Evolutionary conservation across 768 basidiomycete species (phyloP).

Genomic region (Sistotremastrum niveocremeum): DNA sequence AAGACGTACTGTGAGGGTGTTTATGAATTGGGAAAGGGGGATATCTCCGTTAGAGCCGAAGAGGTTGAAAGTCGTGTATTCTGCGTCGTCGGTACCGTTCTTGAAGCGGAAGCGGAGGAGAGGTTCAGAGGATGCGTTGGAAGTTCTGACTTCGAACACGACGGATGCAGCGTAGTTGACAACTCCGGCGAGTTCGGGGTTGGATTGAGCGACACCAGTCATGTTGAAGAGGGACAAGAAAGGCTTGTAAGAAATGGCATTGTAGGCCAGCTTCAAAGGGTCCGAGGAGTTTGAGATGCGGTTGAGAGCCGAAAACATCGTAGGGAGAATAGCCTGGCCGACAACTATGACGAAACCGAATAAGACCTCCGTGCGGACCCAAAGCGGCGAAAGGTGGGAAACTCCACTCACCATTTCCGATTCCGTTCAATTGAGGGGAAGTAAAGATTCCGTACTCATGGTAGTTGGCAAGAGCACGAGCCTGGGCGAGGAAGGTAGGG

Average conservation of each 20-base stretch:
- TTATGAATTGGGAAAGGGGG: conserved; percentile 37
- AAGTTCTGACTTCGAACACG: conserved; percentile 45
- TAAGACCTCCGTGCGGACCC: no score
- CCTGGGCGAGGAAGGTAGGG: conserved; percentile 35
- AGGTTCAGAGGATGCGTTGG: conserved; percentile 30
- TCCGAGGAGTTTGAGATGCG: conserved; percentile 36
- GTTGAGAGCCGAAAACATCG: conserved; percentile 39
- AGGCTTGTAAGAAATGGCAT: conserved; percentile 62
- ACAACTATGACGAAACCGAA: conserved; percentile 32
- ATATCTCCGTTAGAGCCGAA: conserved; percentile 32
- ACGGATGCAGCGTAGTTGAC: conserved; percentile 49
- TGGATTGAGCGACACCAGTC: conserved; percentile 39
- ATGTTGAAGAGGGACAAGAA: conserved; percentile 70
- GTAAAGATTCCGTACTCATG: conserved; percentile 63
- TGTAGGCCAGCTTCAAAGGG: conserved; percentile 43
- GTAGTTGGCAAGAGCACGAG: conserved; percentile 51
- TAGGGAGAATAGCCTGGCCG: conserved; percentile 48
- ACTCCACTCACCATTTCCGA: conserved; percentile 43
- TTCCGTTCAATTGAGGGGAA: conserved; percentile 33
- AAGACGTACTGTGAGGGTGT: conserved; percentile 23
- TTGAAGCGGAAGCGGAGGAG: conserved; percentile 54
- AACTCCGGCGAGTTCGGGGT: conserved; percentile 43
- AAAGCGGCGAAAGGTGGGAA: neutral
- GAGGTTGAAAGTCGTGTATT: conserved; percentile 36
- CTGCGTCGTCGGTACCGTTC: conserved; percentile 40